These are phyloP conservation scores for Alternaria infectoria DNA, from an alignment of 2,329 filamentous ascomycete genomes.

Conservation along the genomic window DNA sequence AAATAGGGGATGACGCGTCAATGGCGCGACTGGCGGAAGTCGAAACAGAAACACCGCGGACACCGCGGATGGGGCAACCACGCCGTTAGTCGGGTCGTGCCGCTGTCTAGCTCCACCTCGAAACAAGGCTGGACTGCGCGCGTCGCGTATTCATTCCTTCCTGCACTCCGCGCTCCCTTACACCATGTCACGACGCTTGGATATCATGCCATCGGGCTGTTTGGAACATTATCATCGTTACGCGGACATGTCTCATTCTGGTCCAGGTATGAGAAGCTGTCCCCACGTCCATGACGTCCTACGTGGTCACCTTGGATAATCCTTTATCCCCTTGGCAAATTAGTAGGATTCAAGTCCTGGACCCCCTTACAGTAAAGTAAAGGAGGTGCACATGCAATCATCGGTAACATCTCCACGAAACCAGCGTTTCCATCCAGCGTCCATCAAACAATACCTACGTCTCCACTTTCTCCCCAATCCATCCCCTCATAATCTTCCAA, in stretches of 20 bases:
- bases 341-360: neutral
- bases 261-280: neutral
- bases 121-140: constrained; percentile 1
- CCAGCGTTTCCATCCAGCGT: neutral
- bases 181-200: neutral
- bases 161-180: neutral
- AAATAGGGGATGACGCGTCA: constrained; percentile 8
- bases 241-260: neutral
- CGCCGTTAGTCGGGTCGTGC: constrained; percentile 12
- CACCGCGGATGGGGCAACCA: neutral
- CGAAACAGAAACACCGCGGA: constrained; percentile 3
- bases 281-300: neutral
- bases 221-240: neutral
- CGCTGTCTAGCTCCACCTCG: constrained; percentile 13
- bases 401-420: neutral
- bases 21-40: constrained; percentile 4
- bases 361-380: neutral
- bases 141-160: neutral
- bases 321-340: neutral
- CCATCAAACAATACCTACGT: neutral
- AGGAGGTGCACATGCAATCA: neutral
- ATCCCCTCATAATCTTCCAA: neutral
- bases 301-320: neutral
- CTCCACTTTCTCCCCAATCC: neutral
- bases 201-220: neutral